Evolutionary conservation across 306 rosid genomes (phyloP), one percentile per base, ranked within the genome.

Genomic region (Ammopiptanthus mongolicus): DNA sequence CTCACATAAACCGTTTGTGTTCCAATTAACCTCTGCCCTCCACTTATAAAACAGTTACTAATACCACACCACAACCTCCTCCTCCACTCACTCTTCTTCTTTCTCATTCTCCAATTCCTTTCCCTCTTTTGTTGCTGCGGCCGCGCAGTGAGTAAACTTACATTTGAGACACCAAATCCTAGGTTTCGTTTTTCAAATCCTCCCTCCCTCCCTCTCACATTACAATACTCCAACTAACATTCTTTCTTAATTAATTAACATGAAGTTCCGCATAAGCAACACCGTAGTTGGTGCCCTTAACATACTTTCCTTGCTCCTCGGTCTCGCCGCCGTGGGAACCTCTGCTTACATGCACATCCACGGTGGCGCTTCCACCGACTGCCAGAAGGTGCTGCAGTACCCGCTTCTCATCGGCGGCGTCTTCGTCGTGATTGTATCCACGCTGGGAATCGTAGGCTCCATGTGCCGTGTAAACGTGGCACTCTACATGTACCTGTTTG

Each of bases 241-340:
- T 44, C 15, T 44, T 37, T 37, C 42, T 8, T n/a, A n/a, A n/a
- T 25, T 25, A 0, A 25, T 44, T 44, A 44, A 47, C 19, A 6
- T 14, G 7, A 89, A 88, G 96, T 34, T 71, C 66, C 94, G 90
- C 29, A 29, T 86, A 55, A 88, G 93, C 87, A 91, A 94, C 84
- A 76, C 85, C 50, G 59, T 84, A 8, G 82, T 94, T 1, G 89
- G 89, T 2, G 56, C 82, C 10, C 89, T 94, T 10, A 91, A 91
- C 87, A 29, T 66, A 1, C 71, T 80, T 9, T 73, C 97, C 11
- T 62, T 91, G 5, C 33, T 91, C 10, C 70, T 81, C 0, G 96
- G 96, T 2, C 13, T 85, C 5, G 80, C 85, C 13, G 88, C 89
- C 15, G 73, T 91, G 28, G 82, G 31, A 2, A 10, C 76, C 58